These are phyloP conservation scores for Botryotinia globosa DNA, from an alignment of 2,329 filamentous ascomycete species.

Conservation along the genomic window DNA sequence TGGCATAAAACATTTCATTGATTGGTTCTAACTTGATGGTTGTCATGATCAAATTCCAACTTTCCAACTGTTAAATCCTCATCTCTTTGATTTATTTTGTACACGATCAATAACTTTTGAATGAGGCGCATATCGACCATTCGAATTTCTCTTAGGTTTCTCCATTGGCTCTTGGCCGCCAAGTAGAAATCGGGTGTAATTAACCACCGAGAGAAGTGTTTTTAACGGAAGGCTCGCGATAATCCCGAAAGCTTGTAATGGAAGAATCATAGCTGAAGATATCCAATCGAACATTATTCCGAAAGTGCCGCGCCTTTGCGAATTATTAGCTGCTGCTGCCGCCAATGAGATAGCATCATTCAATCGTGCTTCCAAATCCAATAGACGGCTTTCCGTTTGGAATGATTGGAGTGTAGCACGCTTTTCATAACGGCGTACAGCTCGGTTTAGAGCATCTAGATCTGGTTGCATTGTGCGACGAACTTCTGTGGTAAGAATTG, in stretches of 20 bases:
- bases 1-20: slow-evolving; percentile 6
- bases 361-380: slow-evolving; percentile 66
- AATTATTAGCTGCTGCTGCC: slow-evolving; percentile 61
- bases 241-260: slow-evolving; percentile 31
- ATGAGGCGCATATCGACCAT: slow-evolving; percentile 27
- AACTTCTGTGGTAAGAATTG: slow-evolving; percentile 52
- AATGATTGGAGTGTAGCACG: slow-evolving; percentile 71
- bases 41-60: slow-evolving; percentile 2
- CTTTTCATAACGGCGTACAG: slow-evolving; percentile 89
- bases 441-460: slow-evolving; percentile 82
- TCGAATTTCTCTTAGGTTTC: slow-evolving; percentile 23
- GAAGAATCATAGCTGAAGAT: slow-evolving; percentile 32
- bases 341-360: slow-evolving; percentile 80
- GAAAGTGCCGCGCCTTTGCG: slow-evolving; percentile 28
- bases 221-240: slow-evolving; percentile 34
- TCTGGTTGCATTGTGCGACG: slow-evolving; percentile 71
- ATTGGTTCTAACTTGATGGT: neutral
- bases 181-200: slow-evolving; percentile 27
- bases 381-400: slow-evolving; percentile 73
- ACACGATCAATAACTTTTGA: slow-evolving; percentile 21
- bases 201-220: slow-evolving; percentile 25
- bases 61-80: slow-evolving; percentile 12
- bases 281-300: slow-evolving; percentile 34
- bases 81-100: slow-evolving; percentile 28
- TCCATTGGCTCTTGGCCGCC: slow-evolving; percentile 21